Base-by-base conservation (phyloP, 495 filamentous ascomycete species). In the Viridothelium virens region DNA sequence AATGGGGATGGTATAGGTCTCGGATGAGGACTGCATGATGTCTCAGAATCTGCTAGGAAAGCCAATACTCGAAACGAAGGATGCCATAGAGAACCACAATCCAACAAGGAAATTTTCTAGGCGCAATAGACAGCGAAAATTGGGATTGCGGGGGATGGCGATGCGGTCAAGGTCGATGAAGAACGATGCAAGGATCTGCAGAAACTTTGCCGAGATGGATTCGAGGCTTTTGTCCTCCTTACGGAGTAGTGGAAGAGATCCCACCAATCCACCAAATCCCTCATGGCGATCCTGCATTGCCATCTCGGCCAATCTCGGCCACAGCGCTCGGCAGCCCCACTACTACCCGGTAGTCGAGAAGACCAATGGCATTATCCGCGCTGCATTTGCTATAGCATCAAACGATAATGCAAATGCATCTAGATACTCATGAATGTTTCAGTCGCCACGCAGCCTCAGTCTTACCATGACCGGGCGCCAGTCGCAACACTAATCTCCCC, bases 1-100 rank as follows among this genome's bases (percentile, higher is more conserved):
- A 18, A 31, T 59, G 6, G 53, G 53, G 5, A 59, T 59, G n/a
- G 53, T 59, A 18, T 59, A 59, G 53, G 53, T 59, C 31, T 59
- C 53, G 31, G 53, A n/a, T 6, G 53, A 59, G 25, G 53, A 59
- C 36, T 59, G 53, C 53, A 59, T 59, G 25, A 34, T 59, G 6
- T 3, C 25, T 10, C 18, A 36, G 31, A 36, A 14, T 9, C 31
- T 18, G 53, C 5, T 5, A 53, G n/a, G 18, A n/a, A 11, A n/a
- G 7, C 11, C 53, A 59, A 59, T 18, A 3, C 18, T 33, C 31
- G 31, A 18, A 36, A 36, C 0, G 31, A 31, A 59, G 36, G 9
- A 14, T 36, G 53, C 53, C 53, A 59, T 59, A 14, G n/a, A 59
- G 4, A 34, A 31, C 1, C 18, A 10, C 3, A n/a, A 59, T 59